Evolutionary conservation across 306 rosid species (phyloP).

Genomic region (Abrus pulchellus): DNA sequence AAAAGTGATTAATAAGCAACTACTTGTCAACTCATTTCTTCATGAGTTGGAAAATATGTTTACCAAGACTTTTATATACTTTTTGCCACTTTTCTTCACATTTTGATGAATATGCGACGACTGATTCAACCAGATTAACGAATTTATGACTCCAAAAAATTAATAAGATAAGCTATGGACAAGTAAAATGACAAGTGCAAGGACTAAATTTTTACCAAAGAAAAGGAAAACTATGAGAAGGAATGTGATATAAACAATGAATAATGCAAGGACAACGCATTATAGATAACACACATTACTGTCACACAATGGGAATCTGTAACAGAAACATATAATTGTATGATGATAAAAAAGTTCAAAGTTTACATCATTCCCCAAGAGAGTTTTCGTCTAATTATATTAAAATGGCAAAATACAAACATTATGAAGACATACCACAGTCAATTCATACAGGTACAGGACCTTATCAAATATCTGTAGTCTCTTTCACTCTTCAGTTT

Average conservation of each 20-base stretch:
- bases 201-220: background rate
- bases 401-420: background rate
- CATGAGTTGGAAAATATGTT: background rate
- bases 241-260: background rate
- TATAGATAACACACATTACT: background rate
- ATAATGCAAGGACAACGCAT: background rate
- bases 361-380: background rate
- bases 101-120: background rate
- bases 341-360: background rate
- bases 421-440: background rate
- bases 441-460: background rate
- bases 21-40: background rate
- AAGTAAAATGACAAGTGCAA: background rate
- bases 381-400: background rate
- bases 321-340: background rate
- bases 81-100: background rate
- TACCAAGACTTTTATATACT: background rate
- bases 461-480: background rate
- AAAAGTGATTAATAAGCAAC: background rate
- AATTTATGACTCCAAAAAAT: background rate
- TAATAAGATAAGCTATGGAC: background rate
- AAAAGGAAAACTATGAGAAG: background rate
- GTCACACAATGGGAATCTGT: background rate
- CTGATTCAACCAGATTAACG: background rate
- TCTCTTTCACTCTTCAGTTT: background rate